Base-by-base conservation (phyloP, 2,329 filamentous ascomycete species). In the Aspergillus uvarum region DNA sequence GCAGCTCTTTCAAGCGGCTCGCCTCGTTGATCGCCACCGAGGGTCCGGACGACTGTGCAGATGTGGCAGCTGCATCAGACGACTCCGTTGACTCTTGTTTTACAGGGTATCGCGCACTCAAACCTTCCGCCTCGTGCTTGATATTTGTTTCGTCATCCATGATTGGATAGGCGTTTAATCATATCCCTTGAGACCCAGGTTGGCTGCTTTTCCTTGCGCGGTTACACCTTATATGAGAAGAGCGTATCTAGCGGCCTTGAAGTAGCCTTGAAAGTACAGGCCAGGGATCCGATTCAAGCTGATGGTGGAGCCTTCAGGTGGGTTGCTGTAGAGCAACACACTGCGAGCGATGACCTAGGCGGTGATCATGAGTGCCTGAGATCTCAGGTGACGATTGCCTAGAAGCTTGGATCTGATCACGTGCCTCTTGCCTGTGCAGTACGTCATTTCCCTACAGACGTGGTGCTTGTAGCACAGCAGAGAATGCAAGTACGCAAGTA, bases 1-100 rank as follows among this genome's bases (percentile, higher is more conserved):
- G 87, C 47, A 92, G 78, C 48, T 83, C 83, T 59, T 82, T 80
- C 29, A 92, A 78, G 21, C 84, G 83, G 54, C 82, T 81, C 47
- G 83, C 83, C 69, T 90, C 88, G 63, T 86, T 85, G 59, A 59
- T 57, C 19, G 44, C 53, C 21, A 49, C 55, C 31, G 61, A 51
- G 10, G 54, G 52, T 47, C 53, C 56, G 6, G 38, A 19, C 5
- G 6, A 7, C 16, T 44, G 38, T 44, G n/a, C n/a, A 44, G 16
- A 3, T 19, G 16, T 16, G 14, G 8, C 38, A 44, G 14, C n/a
- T 44, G 16, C 12, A 3, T 19, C 16, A 16, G 38, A 19, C 38
- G 6, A n/a, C 16, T 19, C n/a, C 16, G 38, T 44, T 16, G 16
- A 6, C 6, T 19, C 14, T n/a, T 44, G 16, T 44, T 44, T 19